Base-by-base conservation (phyloP, 257 asterid species). In the Ballota nigra region DNA sequence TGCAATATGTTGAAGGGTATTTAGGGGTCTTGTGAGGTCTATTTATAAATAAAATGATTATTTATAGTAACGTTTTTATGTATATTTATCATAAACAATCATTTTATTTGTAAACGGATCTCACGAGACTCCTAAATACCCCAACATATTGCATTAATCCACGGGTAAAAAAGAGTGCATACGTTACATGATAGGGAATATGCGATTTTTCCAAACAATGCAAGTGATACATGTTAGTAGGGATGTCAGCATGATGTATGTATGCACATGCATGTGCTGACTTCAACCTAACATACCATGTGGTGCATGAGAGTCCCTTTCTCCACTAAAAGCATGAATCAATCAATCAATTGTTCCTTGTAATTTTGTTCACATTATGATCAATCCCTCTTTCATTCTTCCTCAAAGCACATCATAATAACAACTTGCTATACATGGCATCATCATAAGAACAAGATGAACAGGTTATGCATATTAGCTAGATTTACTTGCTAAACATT, bases 271-370 rank as follows among this genome's bases (percentile, higher is more conserved):
- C 55, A 20, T 57, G 31, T 74, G 73, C 43, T 67, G 64, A 58
- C 70, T 49, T 20, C 24, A 59, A 47, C 20, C 56, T 16, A 75
- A 61, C 75, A 68, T 49, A 51, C 33, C 79, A 75, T 68, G 79
- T 75, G 75, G 20, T 43, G 52, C 52, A 43, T 59, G 56, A 31
- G 24, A 55, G 68, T 55, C 66, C 66, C 60, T 40, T 29, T 41
- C 43, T 1, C 63, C 9, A 6, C 63, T 28, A 16, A 36, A 18
- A 40, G 8, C 59, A 57, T 41, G 73, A 10, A 66, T 56, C 40
- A 8, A 28, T 73, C 23, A 10, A 33, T 67, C 71, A 36, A 55
- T 22, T 26, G 10, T 10, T 34, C 40, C 10, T 7, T 34, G 40
- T 28, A 41, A 16, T 31, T 8, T 19, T 65, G 55, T 57, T 47